Evolutionary conservation across 2,329 filamentous ascomycete genomes (phyloP), one percentile per base, ranked within the genome.

Genomic region (Lachnellula arida): DNA sequence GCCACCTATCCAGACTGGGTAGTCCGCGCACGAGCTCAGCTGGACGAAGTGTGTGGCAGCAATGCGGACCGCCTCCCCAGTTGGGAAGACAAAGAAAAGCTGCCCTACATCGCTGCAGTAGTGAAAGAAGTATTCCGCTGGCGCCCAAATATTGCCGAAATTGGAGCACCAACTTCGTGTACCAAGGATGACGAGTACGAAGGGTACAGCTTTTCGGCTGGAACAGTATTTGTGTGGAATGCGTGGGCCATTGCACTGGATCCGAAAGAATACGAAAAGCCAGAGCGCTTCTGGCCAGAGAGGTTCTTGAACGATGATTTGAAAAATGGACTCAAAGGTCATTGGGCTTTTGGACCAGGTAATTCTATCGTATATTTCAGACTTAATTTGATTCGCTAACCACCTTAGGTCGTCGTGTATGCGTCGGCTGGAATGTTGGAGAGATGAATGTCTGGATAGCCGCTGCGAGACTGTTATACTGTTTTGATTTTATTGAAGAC

Each of bases 161-260:
- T 78, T 1, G 78, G 76, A 3, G 76, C 84, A 28, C 80, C 81
- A 2, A 81, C 84, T 65, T 74, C 71, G 43, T 72, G 78, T 15
- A 72, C 76, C 2, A 67, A 76, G 52, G 80, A 84, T 46, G 81
- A 84, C 51, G 70, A 76, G 11, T 84, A 83, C 63, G 72, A 78
- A 25, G 80, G 76, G 47, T 78, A 79, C 64, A 74, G 56, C 12
- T 75, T 81, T 37, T 77, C 78, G 5, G 54, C 72, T 48, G 71
- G 70, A 3, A 66, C 72, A 52, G 75, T 47, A 14, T 73, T 77
- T 44, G 61, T 73, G 17, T 68, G 74, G 53, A 75, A 67, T 65
- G 70, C 68, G 53, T 67, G 65, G 58, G 69, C 72, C 4, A 74
- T 77, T 55, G 64, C 71, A 35, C 67, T 71, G 15, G 76, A 79